Evolutionary conservation across 106 monocot species (phyloP), one percentile per base, ranked within the genome.

Genomic region (Xerophyta viscosa): DNA sequence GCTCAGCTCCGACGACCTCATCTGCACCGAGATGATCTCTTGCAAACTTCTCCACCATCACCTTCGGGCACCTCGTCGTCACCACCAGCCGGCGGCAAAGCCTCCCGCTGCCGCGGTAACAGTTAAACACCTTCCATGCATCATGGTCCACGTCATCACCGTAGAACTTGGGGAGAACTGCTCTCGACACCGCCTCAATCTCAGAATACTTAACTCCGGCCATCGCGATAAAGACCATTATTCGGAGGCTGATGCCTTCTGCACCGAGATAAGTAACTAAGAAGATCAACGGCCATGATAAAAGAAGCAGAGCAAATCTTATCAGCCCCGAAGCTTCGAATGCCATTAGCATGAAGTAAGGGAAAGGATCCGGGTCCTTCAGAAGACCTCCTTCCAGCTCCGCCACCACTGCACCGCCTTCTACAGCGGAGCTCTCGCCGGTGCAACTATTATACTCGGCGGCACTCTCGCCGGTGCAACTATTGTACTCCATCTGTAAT

Each of bases 281-380:
- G 12, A 49, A 48, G 3, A 89, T 28, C 0, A 74, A 0, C 0
- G 96, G 96, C 85, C 88, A 89, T 18, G 75, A 41, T 6, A 77
- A 31, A 7, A 96, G 63, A 2, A 96, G 68, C 8, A 61, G 2
- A 0, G 66, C 48, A 79, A 96, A 96, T 0, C 96, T 54, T 19
- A 82, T 17, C 3, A 96, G 49, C 15, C 96, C 85, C 2, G 88
- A 85, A 17, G 79, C 68, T 62, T 96, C 96, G 56, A 96, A 96
- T 8, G 96, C 84, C 0, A 85, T 55, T 14, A 96, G 73, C 88
- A 89, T 89, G 81, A 96, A 85, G 80, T 82, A 96, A 7, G 96
- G 89, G 66, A 96, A 96, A 1, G 71, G 54, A 46, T 85, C 89
- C 7, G 52, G 19, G 68, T 66, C 56, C 39, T 53, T 67, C 23